A percentile compares a stretch with the other conserved stretches of the same genome.
Evolutionary conservation across 495 filamentous ascomycete species (phyloP).

Genomic region (Aspergillus bridgeri): DNA sequence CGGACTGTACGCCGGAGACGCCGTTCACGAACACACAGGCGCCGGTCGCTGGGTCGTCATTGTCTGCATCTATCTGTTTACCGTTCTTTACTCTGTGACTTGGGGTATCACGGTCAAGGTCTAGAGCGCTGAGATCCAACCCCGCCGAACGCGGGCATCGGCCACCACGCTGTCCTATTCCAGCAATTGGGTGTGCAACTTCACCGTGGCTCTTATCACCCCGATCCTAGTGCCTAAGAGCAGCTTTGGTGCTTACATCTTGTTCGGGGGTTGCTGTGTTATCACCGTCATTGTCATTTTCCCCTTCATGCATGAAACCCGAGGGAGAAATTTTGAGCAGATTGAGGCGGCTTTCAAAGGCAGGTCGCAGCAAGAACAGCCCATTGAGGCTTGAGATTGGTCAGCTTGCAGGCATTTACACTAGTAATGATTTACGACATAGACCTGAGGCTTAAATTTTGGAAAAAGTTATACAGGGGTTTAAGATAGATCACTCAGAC

Average conservation of each 20-base stretch:
- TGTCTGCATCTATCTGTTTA: conserved; percentile 29
- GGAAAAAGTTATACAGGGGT: background rate
- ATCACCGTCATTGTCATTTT: conserved; percentile 45
- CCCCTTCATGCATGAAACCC: conserved; percentile 56
- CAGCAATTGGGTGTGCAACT: conserved; percentile 53
- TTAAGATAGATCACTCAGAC: background rate
- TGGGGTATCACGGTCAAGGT: conserved; percentile 53
- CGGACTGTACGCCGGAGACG: conserved; percentile 41
- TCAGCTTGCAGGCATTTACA: background rate
- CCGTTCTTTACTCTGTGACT: conserved; percentile 33
- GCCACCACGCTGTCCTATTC: conserved; percentile 43
- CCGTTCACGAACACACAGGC: conserved; percentile 38
- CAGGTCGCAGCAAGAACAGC: background rate
- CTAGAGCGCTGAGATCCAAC: conserved; percentile 53
- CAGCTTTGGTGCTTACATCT: conserved; percentile 54
- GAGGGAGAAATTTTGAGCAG: conserved; percentile 48
- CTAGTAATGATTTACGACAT: background rate
- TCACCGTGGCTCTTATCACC: conserved; percentile 57
- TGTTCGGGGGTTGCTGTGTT: conserved; percentile 49
- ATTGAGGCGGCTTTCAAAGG: conserved; percentile 50
- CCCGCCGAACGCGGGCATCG: conserved; percentile 45
- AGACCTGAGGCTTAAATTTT: background rate
- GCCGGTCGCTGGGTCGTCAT: conserved; percentile 49
- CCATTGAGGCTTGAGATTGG: background rate
- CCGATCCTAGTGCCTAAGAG: conserved; percentile 56